Percentiles rank a stretch among this genome's conserved stretches.
phyloP scores from a whole-genome alignment of 1,284 basidiomycete genomes.

The Waitea zeae region DNA sequence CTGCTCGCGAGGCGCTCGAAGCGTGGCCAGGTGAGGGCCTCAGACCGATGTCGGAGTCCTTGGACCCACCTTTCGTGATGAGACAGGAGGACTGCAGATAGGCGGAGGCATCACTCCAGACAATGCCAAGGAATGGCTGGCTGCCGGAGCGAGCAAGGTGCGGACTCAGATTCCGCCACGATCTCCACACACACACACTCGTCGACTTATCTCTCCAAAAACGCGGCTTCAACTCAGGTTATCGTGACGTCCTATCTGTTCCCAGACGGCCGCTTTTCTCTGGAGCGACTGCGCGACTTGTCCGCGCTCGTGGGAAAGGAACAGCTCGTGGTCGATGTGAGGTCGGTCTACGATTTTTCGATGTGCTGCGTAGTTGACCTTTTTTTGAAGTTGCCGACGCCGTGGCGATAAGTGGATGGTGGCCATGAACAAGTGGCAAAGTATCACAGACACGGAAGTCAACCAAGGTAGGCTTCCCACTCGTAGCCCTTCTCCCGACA shows the following conservation, averaged over 20 bases:
- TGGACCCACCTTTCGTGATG: neutral
- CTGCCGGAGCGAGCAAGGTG: constrained; percentile 86
- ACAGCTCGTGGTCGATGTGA: constrained; percentile 88
- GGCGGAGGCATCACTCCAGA: constrained; percentile 81
- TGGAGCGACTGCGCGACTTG: constrained; percentile 53
- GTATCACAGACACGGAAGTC: constrained; percentile 89
- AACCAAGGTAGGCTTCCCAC: constrained; percentile 37
- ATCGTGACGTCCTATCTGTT: constrained; percentile 97
- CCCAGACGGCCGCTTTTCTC: constrained; percentile 63
- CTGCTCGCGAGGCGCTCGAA: constrained; percentile 66
- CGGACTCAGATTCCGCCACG: constrained; percentile 1
- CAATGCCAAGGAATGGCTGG: constrained; percentile 79
- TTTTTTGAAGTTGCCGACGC: constrained; percentile 56
- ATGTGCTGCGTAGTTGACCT: neutral
- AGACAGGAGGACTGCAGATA: constrained; percentile 65
- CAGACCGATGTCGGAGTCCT: neutral
- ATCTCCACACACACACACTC: constrained; percentile 3
- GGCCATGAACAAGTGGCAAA: constrained; percentile 99
- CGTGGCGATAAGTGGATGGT: constrained; percentile 75
- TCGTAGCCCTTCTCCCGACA: neutral
- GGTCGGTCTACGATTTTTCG: constrained; percentile 26
- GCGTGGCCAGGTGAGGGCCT: constrained; percentile 66
- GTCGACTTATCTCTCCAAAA: too few species aligned
- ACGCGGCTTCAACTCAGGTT: too few species aligned
- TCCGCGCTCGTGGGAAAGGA: constrained; percentile 66